Base-by-base conservation (phyloP, 2,329 filamentous ascomycete genomes). In the Hypoxylon sp. region DNA sequence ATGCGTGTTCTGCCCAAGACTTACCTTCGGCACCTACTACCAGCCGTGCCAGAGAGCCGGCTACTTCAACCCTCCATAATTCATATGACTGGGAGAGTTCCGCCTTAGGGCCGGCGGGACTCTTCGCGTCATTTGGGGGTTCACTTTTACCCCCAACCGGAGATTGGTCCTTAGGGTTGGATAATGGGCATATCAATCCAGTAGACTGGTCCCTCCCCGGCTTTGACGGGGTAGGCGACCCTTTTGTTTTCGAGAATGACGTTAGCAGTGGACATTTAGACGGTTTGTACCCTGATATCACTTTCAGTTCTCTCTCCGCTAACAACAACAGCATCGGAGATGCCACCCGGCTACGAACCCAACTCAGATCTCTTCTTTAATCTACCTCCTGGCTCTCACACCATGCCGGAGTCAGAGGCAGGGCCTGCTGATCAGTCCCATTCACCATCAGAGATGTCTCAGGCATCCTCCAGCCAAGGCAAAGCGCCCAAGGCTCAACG, bases 121-220 rank as follows among this genome's bases (percentile, higher is more conserved):
- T 76, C 72, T 75, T 74, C 68, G 71, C 69, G 75, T 75, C 74
- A 57, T 73, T 70, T 57, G 74, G 68, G 59, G 73, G 65, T 46
- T 70, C 72, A n/a, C 61, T 70, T 25, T 69, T 67, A 42, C 73
- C 72, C 61, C 57, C 66, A 55, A 49, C 69, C 57, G 64, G 70
- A 56, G 71, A 75, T 61, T 75, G 76, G 74, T 72, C 76, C 66
- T 64, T 70, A 25, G 75, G 70, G 66, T 72, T 73, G 27, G 59
- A 66, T 31, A 60, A 17, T 27, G 27, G 44, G 25, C 53, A 56
- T 57, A 68, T 64, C 25, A 65, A 62, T 60, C 70, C 51, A 30
- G 51, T 73, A 69, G 72, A 76, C 31, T 77, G 74, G 76, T 69
- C 75, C 48, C 66, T 76, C 44, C 63, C 74, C 63, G 66, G 66